These are phyloP conservation scores for Pseudisothecium myosuroides DNA, from an alignment of 225 moss, liverwort and hornwort genomes.

Conservation along the genomic window DNA sequence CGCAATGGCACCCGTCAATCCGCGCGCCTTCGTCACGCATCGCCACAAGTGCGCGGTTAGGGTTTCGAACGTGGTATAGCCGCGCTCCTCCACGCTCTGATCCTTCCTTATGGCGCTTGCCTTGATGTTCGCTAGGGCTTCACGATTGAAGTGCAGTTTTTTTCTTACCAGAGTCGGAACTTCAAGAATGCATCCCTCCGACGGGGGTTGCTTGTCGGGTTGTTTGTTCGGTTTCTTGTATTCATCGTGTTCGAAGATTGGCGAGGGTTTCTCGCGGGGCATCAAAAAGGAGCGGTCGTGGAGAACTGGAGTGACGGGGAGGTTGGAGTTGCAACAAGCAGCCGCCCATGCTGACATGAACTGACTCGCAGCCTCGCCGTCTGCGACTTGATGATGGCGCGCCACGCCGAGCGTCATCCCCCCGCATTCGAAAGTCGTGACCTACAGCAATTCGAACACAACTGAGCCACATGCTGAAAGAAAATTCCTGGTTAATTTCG, in stretches of 20 bases:
- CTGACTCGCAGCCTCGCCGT: constrained; percentile 57
- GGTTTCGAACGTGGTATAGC: constrained; percentile 71
- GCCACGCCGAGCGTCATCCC: constrained; percentile 72
- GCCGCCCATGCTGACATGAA: constrained; percentile 78
- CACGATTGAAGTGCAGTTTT: constrained; percentile 60
- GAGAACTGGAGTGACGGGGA: constrained; percentile 5
- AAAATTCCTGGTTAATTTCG: neutral
- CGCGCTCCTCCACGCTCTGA: neutral
- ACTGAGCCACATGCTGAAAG: neutral
- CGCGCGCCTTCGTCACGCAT: constrained; percentile 66
- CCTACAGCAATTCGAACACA: neutral
- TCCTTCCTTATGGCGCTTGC: constrained; percentile 34
- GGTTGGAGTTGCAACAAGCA: constrained; percentile 24
- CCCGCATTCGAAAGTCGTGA: constrained; percentile 41
- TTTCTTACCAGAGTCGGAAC: constrained; percentile 29
- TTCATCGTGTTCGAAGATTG: constrained; percentile 66
- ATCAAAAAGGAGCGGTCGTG: constrained; percentile 67
- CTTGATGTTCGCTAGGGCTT: constrained; percentile 49
- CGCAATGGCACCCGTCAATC: constrained; percentile 30
- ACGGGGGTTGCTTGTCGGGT: neutral
- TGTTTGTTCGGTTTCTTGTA: constrained; percentile 30
- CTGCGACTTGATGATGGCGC: constrained; percentile 85
- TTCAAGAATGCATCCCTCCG: neutral
- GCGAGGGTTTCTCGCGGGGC: constrained; percentile 43
- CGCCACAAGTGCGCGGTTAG: constrained; percentile 82